Evolutionary conservation across 371 early-diverging fungal species (phyloP), one percentile per base, ranked within the genome.

Genomic region (Cladochytrium tenue): DNA sequence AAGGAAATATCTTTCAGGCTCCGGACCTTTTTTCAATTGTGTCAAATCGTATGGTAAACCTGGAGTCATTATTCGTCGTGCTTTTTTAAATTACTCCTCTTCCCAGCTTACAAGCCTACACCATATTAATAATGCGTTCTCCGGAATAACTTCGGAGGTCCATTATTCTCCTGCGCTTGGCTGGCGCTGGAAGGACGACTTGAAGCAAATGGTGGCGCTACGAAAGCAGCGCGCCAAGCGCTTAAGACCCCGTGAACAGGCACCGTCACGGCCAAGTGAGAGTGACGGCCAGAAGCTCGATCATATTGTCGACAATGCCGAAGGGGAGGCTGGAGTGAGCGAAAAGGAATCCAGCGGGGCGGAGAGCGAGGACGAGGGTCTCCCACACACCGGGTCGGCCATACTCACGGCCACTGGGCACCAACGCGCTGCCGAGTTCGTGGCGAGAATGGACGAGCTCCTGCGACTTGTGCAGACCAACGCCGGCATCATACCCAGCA

Each of bases 1-100:
- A 95, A 33, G 94, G 93, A 0, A 93, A 93, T 52, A 90, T 96
- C n/a, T 96, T 92, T 70, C 95, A 95, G 76, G 85, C 95, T 51
- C 97, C 97, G 1, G 88, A 91, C 13, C 79, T 95, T 17, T 86
- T 89, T 60, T 88, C 92, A 0, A 80, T 97, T 3, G 75, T 95
- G 17, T 87, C 92, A 2, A 91, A 90, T 59, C 82, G 96, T 2
- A 72, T 94, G 70, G 94, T 94, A 87, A 71, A 78, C 70, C 28
- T 5, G 26, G 33, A 5, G 31, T 32, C 17, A 10, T 1, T 32
- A 10, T 31, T 58, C 36, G 53, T n/a, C n/a, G n/a, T n/a, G n/a
- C n/a, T n/a, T n/a, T n/a, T n/a, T 55, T 7, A 55, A n/a, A 55
- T 7, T 7, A 55, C 13, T n/a, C 15, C 50, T 13, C 50, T 50